These are phyloP conservation scores for Aspergillus mulundensis DNA, from an alignment of 495 filamentous ascomycete genomes.

Conservation along the genomic window DNA sequence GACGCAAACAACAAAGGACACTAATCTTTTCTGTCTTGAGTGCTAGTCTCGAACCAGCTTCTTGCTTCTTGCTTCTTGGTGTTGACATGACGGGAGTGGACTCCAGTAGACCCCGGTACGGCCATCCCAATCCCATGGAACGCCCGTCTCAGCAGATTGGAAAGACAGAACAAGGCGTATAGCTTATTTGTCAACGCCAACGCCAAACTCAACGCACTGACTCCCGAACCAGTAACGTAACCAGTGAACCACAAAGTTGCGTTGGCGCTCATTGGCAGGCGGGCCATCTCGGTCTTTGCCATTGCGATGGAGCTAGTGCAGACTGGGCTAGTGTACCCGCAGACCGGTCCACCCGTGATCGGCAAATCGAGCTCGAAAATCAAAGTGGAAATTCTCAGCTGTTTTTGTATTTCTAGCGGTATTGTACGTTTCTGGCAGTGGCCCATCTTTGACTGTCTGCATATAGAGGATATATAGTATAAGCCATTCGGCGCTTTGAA, in stretches of 20 bases:
- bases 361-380: slow-evolving; percentile 3
- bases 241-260: too few species aligned
- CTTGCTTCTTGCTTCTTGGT: too few species aligned
- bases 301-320: not conserved
- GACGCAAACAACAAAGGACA: not conserved
- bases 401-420: not conserved
- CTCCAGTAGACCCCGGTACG: not conserved
- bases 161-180: too few species aligned
- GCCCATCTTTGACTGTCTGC: too few species aligned
- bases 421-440: not conserved
- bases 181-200: not conserved
- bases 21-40: too few species aligned
- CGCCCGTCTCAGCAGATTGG: too few species aligned
- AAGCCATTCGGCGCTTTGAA: too few species aligned
- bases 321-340: slow-evolving; percentile 26
- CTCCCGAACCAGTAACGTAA: too few species aligned
- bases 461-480: too few species aligned
- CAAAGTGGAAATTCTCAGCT: not conserved
- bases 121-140: not conserved
- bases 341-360: slow-evolving; percentile 26
- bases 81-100: not conserved
- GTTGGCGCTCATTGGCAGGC: slow-evolving; percentile 33
- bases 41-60: not conserved
- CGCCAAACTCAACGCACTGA: not conserved
- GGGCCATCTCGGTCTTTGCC: slow-evolving; percentile 34